Conservation (phyloP, 192 early-diverging fungal species). For the Oehlia diaphana region DNA sequence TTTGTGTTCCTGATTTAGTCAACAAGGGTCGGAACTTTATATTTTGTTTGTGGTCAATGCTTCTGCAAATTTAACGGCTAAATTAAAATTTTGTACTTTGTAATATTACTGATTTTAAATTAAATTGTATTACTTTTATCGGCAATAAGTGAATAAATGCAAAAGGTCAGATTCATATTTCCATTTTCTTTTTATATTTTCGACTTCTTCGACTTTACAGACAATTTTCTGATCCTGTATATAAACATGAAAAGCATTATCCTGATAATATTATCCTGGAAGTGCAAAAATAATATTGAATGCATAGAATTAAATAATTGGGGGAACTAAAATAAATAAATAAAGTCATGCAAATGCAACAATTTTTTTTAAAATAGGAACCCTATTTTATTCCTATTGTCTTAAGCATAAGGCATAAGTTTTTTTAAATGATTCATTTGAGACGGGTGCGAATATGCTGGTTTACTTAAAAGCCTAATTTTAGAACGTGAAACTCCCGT, state of each 20-base stretch:
- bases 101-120: background rate
- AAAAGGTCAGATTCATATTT: background rate
- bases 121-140: background rate
- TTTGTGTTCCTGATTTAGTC: constrained; percentile 14
- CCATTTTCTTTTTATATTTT: background rate
- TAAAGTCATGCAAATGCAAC: background rate
- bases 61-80: background rate
- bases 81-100: background rate
- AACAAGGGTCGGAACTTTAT: constrained; percentile 3
- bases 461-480: background rate
- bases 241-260: no score
- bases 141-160: background rate
- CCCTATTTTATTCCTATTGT: background rate
- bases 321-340: background rate
- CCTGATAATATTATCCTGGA: background rate
- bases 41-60: background rate
- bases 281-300: background rate
- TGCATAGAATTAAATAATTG: background rate
- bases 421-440: constrained; percentile 11
- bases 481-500: constrained; percentile 9
- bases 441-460: background rate
- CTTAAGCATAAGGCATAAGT: constrained; percentile 23
- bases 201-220: background rate
- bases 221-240: background rate
- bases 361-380: background rate